phyloP scores from a whole-genome alignment of 305 asterid genomes.

The Rubia peregrina region DNA sequence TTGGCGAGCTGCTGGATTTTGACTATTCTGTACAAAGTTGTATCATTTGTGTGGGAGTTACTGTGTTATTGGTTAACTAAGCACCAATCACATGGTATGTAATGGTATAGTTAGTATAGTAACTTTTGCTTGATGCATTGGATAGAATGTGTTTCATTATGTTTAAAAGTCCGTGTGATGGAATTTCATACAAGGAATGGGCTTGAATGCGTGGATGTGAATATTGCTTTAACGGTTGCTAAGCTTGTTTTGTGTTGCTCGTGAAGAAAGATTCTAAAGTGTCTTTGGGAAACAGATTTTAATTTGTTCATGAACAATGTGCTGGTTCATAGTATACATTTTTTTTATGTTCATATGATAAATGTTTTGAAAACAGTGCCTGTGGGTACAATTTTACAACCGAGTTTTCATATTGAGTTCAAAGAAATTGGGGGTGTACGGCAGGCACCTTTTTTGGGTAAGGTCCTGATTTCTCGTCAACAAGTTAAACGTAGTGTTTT shows the following conservation, averaged over 20 bases:
- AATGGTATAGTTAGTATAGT: constrained; percentile 3
- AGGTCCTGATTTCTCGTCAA: too few species aligned
- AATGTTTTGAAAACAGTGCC: too few species aligned
- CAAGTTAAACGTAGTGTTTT: too few species aligned
- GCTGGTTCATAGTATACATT: too few species aligned
- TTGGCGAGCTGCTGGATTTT: constrained; percentile 18
- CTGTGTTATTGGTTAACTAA: constrained; percentile 1
- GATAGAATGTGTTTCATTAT: not conserved
- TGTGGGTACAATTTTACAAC: too few species aligned
- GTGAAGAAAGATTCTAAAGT: not conserved
- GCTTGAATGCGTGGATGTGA: not conserved
- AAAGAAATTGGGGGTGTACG: too few species aligned
- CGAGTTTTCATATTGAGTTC: too few species aligned
- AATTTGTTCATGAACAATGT: not conserved
- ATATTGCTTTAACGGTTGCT: not conserved
- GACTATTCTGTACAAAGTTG: constrained; percentile 15
- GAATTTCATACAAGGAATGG: not conserved
- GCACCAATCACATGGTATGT: not conserved
- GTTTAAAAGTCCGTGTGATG: not conserved
- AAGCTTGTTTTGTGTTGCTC: not conserved
- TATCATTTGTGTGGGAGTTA: not conserved
- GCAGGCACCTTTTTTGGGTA: too few species aligned
- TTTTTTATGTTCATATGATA: too few species aligned
- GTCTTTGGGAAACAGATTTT: not conserved
- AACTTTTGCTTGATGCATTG: not conserved